These are phyloP conservation scores for Cadophora sp. DNA, from an alignment of 2,329 filamentous ascomycete species.

Conservation along the genomic window DNA sequence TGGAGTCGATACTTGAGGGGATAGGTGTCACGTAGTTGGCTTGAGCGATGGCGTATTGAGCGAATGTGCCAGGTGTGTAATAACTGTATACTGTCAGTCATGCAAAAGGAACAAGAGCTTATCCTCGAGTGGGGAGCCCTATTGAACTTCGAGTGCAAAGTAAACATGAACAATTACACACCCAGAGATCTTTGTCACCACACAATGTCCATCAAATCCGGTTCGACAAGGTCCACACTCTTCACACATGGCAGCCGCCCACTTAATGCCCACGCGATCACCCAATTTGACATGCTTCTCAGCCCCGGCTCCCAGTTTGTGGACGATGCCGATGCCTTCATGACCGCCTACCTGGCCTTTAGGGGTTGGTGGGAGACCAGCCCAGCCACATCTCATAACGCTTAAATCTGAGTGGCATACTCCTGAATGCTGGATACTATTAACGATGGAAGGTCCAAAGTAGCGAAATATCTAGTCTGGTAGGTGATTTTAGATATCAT, in stretches of 20 bases:
- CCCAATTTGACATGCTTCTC: slow-evolving; percentile 61
- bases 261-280: slow-evolving; percentile 71
- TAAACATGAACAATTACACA: too few species aligned
- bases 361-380: slow-evolving; percentile 60
- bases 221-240: slow-evolving; percentile 21
- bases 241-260: slow-evolving; percentile 41
- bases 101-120: too few species aligned
- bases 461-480: not conserved
- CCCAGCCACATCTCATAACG: slow-evolving; percentile 55
- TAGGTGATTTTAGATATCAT: not conserved
- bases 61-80: slow-evolving; percentile 70
- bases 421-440: slow-evolving; percentile 23
- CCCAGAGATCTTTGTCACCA: slow-evolving; percentile 17
- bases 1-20: slow-evolving; percentile 62
- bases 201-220: slow-evolving; percentile 28
- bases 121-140: too few species aligned
- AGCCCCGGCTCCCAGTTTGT: slow-evolving; percentile 65
- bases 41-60: slow-evolving; percentile 67
- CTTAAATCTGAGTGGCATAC: slow-evolving; percentile 46
- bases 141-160: too few species aligned
- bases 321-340: slow-evolving; percentile 68
- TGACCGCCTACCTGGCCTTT: slow-evolving; percentile 71
- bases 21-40: slow-evolving; percentile 73
- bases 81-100: slow-evolving; percentile 53
- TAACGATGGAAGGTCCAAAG: not conserved